Evolutionary conservation across 2,329 filamentous ascomycete species (phyloP).

Genomic region (Dactylellina leptospora): DNA sequence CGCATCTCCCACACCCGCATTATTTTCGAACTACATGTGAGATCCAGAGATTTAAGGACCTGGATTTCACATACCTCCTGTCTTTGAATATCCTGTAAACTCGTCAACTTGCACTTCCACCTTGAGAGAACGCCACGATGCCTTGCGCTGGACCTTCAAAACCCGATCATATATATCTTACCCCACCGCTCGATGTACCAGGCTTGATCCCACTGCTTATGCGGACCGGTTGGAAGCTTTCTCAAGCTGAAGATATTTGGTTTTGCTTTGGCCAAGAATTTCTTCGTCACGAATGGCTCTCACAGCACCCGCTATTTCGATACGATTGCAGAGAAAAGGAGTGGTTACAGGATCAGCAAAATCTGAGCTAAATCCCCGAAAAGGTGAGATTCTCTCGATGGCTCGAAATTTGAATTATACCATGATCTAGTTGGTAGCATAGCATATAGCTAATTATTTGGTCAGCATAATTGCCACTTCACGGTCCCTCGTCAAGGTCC

Average conservation of each 20-base stretch:
- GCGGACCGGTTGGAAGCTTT: not conserved
- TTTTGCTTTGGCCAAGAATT: conserved; percentile 1
- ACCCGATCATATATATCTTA: not conserved
- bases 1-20: too few species aligned
- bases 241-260: conserved; percentile 4
- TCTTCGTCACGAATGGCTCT: not conserved
- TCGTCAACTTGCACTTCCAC: not conserved
- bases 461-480: too few species aligned
- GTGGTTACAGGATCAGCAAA: not conserved
- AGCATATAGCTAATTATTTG: too few species aligned
- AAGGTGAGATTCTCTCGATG: not conserved
- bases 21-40: too few species aligned
- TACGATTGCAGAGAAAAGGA: not conserved
- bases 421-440: too few species aligned
- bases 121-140: not conserved
- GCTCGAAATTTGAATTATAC: not conserved
- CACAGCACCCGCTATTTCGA: not conserved
- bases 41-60: too few species aligned
- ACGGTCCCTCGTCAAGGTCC: too few species aligned
- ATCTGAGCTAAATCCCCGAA: not conserved
- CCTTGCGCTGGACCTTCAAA: not conserved
- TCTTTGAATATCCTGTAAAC: too few species aligned
- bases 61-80: not conserved
- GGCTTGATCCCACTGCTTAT: not conserved
- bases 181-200: not conserved